Conservation (phyloP, 306 rosid species). For the Vigna trinervia region DNA sequence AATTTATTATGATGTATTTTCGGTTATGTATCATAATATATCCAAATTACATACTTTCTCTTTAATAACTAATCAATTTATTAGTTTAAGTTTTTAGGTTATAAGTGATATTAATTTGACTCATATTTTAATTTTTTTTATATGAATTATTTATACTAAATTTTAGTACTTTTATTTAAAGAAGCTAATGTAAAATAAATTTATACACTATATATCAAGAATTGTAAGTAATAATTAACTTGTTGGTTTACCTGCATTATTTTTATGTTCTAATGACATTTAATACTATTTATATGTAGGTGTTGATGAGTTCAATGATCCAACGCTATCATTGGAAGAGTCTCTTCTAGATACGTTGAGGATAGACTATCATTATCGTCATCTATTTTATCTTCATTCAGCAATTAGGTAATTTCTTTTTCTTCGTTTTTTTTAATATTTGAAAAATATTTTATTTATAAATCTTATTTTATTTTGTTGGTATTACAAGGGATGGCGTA, state of each 20-base stretch:
- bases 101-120: too few relatives aligned
- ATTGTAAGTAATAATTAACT: not conserved
- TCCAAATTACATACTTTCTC: too few relatives aligned
- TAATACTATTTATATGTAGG: constrained; percentile 44
- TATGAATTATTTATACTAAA: too few relatives aligned
- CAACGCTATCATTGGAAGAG: constrained; percentile 47
- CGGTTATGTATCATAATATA: too few relatives aligned
- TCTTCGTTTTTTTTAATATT: not conserved
- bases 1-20: too few relatives aligned
- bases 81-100: too few relatives aligned
- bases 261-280: too few relatives aligned
- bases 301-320: constrained; percentile 57
- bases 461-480: not conserved
- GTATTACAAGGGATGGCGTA: constrained; percentile 48
- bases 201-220: not conserved
- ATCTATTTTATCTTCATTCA: constrained; percentile 53
- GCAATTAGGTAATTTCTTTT: constrained; percentile 54
- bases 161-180: too few relatives aligned
- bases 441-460: not conserved
- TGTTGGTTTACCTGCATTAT: too few relatives aligned
- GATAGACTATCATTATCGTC: constrained; percentile 51
- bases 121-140: too few relatives aligned
- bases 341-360: constrained; percentile 57
- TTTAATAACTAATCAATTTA: too few relatives aligned
- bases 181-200: not conserved